These are phyloP conservation scores for Aspergillus sp. DNA, from an alignment of 2,329 filamentous ascomycete genomes.

Conservation along the genomic window DNA sequence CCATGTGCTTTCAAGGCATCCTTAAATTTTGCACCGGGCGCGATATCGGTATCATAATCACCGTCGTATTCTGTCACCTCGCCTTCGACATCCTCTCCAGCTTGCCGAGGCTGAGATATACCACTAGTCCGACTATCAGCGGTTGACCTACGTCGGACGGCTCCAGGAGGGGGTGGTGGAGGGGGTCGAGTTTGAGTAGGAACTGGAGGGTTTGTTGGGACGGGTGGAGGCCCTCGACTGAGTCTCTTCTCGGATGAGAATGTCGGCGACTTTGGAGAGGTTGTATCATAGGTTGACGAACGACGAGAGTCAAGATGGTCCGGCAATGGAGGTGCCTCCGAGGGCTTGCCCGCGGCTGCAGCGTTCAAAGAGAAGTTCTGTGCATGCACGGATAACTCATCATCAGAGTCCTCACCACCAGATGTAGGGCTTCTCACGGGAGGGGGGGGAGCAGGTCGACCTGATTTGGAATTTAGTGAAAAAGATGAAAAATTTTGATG, in stretches of 20 bases:
- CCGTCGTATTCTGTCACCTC: slow-evolving; percentile 94
- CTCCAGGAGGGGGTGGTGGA: slow-evolving; percentile 60
- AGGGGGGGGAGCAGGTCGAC: slow-evolving; percentile 60
- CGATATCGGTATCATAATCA: slow-evolving; percentile 97
- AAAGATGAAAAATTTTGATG: not conserved
- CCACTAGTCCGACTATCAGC: slow-evolving; percentile 49
- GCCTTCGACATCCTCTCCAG: slow-evolving; percentile 66
- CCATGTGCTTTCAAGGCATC: slow-evolving; percentile 84
- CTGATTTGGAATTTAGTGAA: slow-evolving; percentile 31
- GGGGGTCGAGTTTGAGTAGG: slow-evolving; percentile 60
- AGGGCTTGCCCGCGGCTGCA: slow-evolving; percentile 40
- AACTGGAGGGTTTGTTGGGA: slow-evolving; percentile 40
- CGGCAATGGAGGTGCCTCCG: slow-evolving; percentile 46
- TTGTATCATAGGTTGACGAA: slow-evolving; percentile 41
- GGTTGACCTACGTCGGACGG: slow-evolving; percentile 59
- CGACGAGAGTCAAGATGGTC: slow-evolving; percentile 41
- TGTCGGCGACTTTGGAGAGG: slow-evolving; percentile 40
- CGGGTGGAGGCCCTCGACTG: slow-evolving; percentile 45
- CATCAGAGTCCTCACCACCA: slow-evolving; percentile 82
- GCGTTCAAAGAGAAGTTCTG: slow-evolving; percentile 46
- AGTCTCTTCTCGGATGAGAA: slow-evolving; percentile 39
- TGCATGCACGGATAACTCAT: slow-evolving; percentile 68
- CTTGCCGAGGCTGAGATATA: slow-evolving; percentile 46
- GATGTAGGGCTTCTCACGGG: slow-evolving; percentile 54
- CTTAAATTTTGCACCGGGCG: slow-evolving; percentile 88